Evolutionary conservation across 306 rosid species (phyloP).

Genomic region (Vicia sativa): DNA sequence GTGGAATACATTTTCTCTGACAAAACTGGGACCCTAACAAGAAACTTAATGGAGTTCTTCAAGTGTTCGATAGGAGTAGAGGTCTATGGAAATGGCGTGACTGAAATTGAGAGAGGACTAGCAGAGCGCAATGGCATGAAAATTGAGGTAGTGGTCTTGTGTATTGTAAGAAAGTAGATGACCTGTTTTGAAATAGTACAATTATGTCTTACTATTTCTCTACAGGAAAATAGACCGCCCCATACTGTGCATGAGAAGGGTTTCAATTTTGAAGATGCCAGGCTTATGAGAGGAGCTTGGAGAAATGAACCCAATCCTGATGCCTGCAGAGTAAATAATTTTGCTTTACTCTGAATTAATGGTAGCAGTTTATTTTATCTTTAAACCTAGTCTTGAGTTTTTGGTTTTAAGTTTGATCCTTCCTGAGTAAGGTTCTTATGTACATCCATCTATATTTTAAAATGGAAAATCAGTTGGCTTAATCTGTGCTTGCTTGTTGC

Average conservation of each 20-base stretch:
- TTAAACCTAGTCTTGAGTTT: constrained; percentile 23
- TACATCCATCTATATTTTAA: constrained; percentile 1
- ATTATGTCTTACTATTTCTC: constrained; percentile 33
- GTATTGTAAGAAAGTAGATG: constrained; percentile 22
- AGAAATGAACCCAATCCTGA: constrained; percentile 94
- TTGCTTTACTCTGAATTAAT: constrained; percentile 21
- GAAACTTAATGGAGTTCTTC: constrained; percentile 99
- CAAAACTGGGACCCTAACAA: constrained; percentile 96
- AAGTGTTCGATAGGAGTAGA: constrained; percentile 98
- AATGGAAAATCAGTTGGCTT: constrained; percentile 29
- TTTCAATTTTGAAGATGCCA: constrained; percentile 82
- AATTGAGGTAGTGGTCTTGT: constrained; percentile 52
- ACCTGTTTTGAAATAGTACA: constrained; percentile 2
- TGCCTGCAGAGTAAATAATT: constrained; percentile 73
- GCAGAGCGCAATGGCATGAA: constrained; percentile 73
- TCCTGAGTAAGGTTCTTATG: constrained; percentile 7
- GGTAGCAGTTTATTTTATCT: constrained; percentile 16
- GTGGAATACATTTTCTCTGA: constrained; percentile 98
- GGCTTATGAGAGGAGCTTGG: constrained; percentile 98
- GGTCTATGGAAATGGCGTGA: constrained; percentile 86
- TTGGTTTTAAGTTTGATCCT: constrained; percentile 32
- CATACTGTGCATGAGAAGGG: constrained; percentile 73
- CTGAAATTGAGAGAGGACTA: constrained; percentile 90
- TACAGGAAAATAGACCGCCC: constrained; percentile 62
- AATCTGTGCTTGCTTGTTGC: constrained; percentile 17